Conservation (phyloP, 352 stramenopile species). For the Phytophthora pseudosyringae region DNA sequence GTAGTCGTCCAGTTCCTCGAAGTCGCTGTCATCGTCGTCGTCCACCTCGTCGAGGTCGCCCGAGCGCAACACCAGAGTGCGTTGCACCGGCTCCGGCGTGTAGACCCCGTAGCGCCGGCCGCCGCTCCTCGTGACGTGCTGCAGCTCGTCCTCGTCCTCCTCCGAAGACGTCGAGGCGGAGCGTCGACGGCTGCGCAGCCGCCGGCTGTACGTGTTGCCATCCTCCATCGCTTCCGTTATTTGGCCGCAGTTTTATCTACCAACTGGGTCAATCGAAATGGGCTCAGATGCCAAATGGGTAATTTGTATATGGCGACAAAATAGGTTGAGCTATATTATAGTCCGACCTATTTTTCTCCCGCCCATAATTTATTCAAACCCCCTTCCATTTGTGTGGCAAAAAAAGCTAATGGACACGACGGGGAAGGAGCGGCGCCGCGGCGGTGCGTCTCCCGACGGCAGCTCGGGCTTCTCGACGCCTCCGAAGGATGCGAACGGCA, state of each 20-base stretch:
- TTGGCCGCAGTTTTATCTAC: neutral
- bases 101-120: slow-evolving; percentile 29
- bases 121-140: slow-evolving; percentile 7
- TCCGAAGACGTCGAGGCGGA: slow-evolving; percentile 34
- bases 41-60: slow-evolving; percentile 54
- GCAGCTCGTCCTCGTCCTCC: slow-evolving; percentile 22
- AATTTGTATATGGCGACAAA: no score
- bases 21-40: slow-evolving; percentile 47
- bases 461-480: slow-evolving; percentile 24
- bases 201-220: slow-evolving; percentile 35
- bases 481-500: slow-evolving; percentile 24
- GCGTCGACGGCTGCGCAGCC: slow-evolving; percentile 27
- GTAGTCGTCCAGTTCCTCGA: slow-evolving; percentile 48
- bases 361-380: slow-evolving; percentile 24
- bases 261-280: no score
- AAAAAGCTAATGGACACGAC: slow-evolving; percentile 38
- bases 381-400: slow-evolving; percentile 7
- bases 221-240: slow-evolving; percentile 25
- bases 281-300: neutral
- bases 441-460: slow-evolving; percentile 22
- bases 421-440: slow-evolving; percentile 30
- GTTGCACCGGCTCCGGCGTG: slow-evolving; percentile 66
- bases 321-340: no score
- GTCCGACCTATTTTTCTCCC: slow-evolving; percentile 7
- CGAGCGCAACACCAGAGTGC: slow-evolving; percentile 58